These are phyloP conservation scores for Geotrichum ghanense DNA, from an alignment of 805 yeast genomes.

Conservation along the genomic window DNA sequence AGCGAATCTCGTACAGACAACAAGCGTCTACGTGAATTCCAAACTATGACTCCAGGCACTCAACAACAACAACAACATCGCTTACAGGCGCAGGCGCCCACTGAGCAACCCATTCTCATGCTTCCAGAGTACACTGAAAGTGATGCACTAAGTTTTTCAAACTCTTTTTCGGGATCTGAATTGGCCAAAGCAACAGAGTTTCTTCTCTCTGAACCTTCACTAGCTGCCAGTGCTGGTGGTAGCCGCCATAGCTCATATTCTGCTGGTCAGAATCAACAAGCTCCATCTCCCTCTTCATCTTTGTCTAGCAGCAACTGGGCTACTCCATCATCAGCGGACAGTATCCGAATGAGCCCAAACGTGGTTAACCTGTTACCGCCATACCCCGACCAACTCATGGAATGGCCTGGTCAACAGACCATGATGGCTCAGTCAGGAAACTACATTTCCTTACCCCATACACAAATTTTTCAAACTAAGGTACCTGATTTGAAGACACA, in stretches of 20 bases:
- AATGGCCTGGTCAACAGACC: background rate
- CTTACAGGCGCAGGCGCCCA: background rate
- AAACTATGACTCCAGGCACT: slow-evolving; percentile 6
- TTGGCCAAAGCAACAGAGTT: background rate
- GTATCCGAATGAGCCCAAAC: slow-evolving; percentile 5
- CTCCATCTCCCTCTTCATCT: background rate
- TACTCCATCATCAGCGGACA: slow-evolving; percentile 1
- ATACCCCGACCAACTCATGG: slow-evolving; percentile 1
- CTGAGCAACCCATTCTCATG: slow-evolving; percentile 6
- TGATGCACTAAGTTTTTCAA: background rate
- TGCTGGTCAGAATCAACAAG: background rate
- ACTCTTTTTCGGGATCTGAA: background rate
- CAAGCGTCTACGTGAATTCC: slow-evolving; percentile 7
- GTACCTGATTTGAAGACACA: background rate
- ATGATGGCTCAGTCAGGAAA: background rate
- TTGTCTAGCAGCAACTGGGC: slow-evolving; percentile 2
- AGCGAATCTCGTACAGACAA: slow-evolving; percentile 11
- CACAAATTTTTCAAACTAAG: background rate
- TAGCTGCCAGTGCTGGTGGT: slow-evolving; percentile 5
- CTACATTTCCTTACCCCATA: slow-evolving; percentile 2
- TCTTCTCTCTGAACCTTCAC: background rate
- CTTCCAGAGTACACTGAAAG: slow-evolving; percentile 6
- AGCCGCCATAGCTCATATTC: background rate
- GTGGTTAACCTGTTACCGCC: slow-evolving; percentile 7
- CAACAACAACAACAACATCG: slow-evolving; percentile 2